Evolutionary conservation across 2,329 filamentous ascomycete genomes (phyloP).

Genomic region (Colletotrichum australisinense): DNA sequence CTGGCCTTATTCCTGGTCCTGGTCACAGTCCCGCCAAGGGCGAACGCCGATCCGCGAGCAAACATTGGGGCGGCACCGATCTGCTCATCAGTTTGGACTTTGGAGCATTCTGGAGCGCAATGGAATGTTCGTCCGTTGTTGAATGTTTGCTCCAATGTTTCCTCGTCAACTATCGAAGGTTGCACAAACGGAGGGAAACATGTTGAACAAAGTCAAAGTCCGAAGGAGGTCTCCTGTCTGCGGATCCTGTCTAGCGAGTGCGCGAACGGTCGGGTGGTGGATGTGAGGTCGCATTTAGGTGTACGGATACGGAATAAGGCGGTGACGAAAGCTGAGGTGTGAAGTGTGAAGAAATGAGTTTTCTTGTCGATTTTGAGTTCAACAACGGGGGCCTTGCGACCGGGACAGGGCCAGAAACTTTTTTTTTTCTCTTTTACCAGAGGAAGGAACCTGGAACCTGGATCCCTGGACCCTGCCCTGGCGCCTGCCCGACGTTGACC

Average conservation of each 20-base stretch:
- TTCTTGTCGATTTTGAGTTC: conserved; percentile 24
- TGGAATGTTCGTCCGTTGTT: not conserved
- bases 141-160: not conserved
- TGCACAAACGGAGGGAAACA: not conserved
- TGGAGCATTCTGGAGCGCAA: not conserved
- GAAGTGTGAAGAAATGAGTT: not conserved
- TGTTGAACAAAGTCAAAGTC: not conserved
- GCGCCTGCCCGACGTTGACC: not conserved
- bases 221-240: not conserved
- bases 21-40: conserved; percentile 6
- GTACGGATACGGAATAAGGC: not conserved
- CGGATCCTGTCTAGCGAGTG: too few relatives aligned
- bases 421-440: not conserved
- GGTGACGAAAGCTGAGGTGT: conserved; percentile 23
- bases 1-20: conserved; percentile 15
- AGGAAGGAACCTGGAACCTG: not conserved
- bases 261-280: not conserved
- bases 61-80: conserved; percentile 19
- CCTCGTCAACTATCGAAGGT: not conserved
- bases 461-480: not conserved
- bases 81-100: conserved; percentile 1
- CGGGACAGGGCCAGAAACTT: conserved; percentile 13
- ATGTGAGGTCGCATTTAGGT: conserved; percentile 32
- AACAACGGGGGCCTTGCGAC: conserved; percentile 1
- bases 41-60: conserved; percentile 27